Evolutionary conservation across 2,329 filamentous ascomycete species (phyloP).

Genomic region (Myriosclerotinia scirpicola): DNA sequence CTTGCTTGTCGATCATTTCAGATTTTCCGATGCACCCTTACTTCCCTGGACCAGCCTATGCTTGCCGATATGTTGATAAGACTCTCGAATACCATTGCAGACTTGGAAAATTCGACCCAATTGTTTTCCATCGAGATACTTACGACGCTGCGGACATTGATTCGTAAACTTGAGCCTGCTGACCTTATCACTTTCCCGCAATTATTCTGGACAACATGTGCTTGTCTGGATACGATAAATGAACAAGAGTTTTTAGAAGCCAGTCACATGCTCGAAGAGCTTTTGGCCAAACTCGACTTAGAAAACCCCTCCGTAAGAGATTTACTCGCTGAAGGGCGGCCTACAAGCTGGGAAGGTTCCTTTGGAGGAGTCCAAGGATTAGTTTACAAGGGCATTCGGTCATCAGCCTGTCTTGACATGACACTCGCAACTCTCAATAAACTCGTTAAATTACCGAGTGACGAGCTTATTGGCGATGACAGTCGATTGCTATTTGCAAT

Average conservation of each 20-base stretch:
- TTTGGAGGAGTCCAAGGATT: slow-evolving; percentile 86
- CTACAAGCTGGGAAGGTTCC: slow-evolving; percentile 80
- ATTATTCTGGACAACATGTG: slow-evolving; percentile 96
- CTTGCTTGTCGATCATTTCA: slow-evolving; percentile 96
- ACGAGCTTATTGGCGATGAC: slow-evolving; percentile 77
- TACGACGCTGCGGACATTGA: slow-evolving; percentile 88
- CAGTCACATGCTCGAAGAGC: slow-evolving; percentile 84
- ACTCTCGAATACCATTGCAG: slow-evolving; percentile 93
- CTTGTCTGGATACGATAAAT: slow-evolving; percentile 94
- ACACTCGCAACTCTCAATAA: slow-evolving; percentile 77
- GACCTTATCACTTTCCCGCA: slow-evolving; percentile 89
- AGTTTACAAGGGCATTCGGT: slow-evolving; percentile 89
- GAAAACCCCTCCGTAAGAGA: slow-evolving; percentile 66
- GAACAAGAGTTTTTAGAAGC: slow-evolving; percentile 93
- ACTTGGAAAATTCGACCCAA: slow-evolving; percentile 90
- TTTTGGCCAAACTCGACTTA: slow-evolving; percentile 82
- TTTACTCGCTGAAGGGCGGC: slow-evolving; percentile 74
- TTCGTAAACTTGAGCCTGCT: slow-evolving; percentile 75
- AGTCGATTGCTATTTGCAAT: slow-evolving; percentile 79
- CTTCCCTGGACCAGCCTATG: slow-evolving; percentile 88
- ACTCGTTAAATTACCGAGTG: slow-evolving; percentile 75
- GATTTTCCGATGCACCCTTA: slow-evolving; percentile 91
- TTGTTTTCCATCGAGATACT: slow-evolving; percentile 98
- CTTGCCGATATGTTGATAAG: slow-evolving; percentile 94
- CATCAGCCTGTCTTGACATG: slow-evolving; percentile 75